Evolutionary conservation across 352 stramenopile species (phyloP), one percentile per base, ranked within the genome.

Genomic region (Globisporangium spinosum): DNA sequence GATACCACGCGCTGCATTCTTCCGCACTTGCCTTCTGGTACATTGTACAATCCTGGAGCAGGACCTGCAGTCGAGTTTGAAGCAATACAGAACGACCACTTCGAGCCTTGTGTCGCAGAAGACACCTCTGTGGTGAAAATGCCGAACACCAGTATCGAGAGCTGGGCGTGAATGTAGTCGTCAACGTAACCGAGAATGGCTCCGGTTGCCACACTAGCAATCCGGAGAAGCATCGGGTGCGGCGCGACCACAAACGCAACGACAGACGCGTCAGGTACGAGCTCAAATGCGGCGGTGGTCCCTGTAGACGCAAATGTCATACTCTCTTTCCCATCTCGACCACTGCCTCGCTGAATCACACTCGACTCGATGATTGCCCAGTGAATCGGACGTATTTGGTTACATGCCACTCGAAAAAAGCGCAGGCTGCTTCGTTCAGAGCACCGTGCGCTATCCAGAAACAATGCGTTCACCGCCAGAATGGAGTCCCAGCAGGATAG

Each of bases 401-500:
- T 60, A 15, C n/a, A 47, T 13, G 27, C 35, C 8, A 77, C 38
- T 6, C 58, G 64, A 34, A 73, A 77, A 32, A 74, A 75, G 0
- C 72, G 69, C 22, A 77, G 60, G n/a, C 64, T 73, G 8, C 65
- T 68, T 60, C 65, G 71, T 3, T 65, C 57, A 38, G 65, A 40
- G 12, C 73, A 70, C 38, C 29, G 40, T n/a, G 22, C 22, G n/a
- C 22, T 64, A 25, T 75, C 49, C 34, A 77, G 45, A 47, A 75
- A 62, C 0, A 61, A 75, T 9, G 65, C 65, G 12, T 77, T 77
- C 34, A 75, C 62, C 54, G 62, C 73, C 1, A 77, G 0, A 27
- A 73, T 25, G 1, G 72, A 77, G 25, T 77, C 72, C 68, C 69
- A 77, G 1, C 49, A 64, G 55, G 55, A 75, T 12, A 75, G 59